These are phyloP conservation scores for Populus tremula DNA, from an alignment of 345 rosid genomes.

Conservation along the genomic window DNA sequence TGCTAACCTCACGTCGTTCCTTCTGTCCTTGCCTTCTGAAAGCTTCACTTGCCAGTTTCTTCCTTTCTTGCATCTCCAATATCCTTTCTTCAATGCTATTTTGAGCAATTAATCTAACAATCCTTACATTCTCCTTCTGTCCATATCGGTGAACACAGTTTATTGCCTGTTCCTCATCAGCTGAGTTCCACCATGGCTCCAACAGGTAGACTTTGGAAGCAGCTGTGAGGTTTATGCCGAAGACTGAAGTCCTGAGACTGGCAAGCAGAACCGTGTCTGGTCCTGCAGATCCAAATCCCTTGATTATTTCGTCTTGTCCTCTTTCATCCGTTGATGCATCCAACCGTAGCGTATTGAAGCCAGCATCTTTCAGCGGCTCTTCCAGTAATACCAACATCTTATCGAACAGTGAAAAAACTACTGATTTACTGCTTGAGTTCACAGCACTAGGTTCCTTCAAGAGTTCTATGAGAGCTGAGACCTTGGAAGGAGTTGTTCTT, in stretches of 20 bases:
- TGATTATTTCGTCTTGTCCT: conserved; percentile 55
- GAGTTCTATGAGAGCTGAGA: conserved; percentile 49
- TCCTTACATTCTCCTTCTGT: conserved; percentile 60
- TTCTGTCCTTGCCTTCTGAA: conserved; percentile 45
- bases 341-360: conserved; percentile 62
- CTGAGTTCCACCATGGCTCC: conserved; percentile 97
- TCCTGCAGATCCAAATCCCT: conserved; percentile 47
- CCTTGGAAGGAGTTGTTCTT: conserved; percentile 49
- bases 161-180: conserved; percentile 89
- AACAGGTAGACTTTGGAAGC: conserved; percentile 73
- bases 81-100: conserved; percentile 82
- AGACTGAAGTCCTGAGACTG: conserved; percentile 71
- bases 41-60: conserved; percentile 67
- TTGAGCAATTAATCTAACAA: conserved; percentile 67
- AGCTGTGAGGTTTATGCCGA: conserved; percentile 75
- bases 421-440: conserved; percentile 57
- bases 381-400: conserved; percentile 67
- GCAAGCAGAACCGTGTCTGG: conserved; percentile 61
- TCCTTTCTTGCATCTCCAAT: conserved; percentile 68
- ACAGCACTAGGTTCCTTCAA: conserved; percentile 43
- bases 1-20: conserved; percentile 43
- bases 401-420: conserved; percentile 73
- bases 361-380: conserved; percentile 61
- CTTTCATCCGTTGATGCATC: conserved; percentile 78
- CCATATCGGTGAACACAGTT: conserved; percentile 84